phyloP scores from a whole-genome alignment of 768 basidiomycete species.

The Guyanaporus albipodus region DNA sequence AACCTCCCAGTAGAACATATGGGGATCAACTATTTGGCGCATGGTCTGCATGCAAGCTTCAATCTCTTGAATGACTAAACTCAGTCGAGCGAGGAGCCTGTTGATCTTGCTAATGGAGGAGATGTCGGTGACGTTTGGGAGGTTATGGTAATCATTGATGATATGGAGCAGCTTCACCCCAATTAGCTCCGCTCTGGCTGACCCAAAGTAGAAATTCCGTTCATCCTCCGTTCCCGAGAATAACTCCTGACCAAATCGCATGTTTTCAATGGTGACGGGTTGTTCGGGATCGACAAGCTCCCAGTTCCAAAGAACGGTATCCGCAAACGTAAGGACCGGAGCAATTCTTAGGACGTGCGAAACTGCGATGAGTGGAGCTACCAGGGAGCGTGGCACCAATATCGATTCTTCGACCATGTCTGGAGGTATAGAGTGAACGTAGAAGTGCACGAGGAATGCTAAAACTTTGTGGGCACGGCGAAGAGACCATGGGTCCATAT shows the following conservation, averaged over 20 bases:
- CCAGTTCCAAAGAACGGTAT: slow-evolving; percentile 95
- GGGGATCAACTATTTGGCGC: slow-evolving; percentile 72
- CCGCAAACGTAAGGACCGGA: slow-evolving; percentile 92
- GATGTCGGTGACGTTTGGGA: slow-evolving; percentile 64
- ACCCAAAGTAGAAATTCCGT: slow-evolving; percentile 79
- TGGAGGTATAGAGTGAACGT: slow-evolving; percentile 73
- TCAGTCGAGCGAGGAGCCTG: slow-evolving; percentile 65
- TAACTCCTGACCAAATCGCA: slow-evolving; percentile 56
- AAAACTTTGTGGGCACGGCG: slow-evolving; percentile 89
- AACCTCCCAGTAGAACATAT: slow-evolving; percentile 83
- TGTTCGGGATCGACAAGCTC: slow-evolving; percentile 51
- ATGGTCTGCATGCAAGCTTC: slow-evolving; percentile 65
- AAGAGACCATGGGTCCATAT: slow-evolving; percentile 53
- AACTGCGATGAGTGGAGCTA: slow-evolving; percentile 72
- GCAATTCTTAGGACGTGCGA: slow-evolving; percentile 80
- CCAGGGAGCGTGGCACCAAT: slow-evolving; percentile 69
- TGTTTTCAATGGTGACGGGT: slow-evolving; percentile 68
- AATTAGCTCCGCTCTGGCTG: slow-evolving; percentile 79
- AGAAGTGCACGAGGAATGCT: slow-evolving; percentile 86
- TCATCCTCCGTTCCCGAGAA: slow-evolving; percentile 91
- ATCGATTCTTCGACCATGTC: slow-evolving; percentile 37
- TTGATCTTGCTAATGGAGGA: slow-evolving; percentile 64
- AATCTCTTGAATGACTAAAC: slow-evolving; percentile 69
- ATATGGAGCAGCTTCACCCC: slow-evolving; percentile 84
- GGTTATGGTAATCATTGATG: slow-evolving; percentile 80